These are phyloP conservation scores for Ophiostoma sp. DNA, from an alignment of 2,329 filamentous ascomycete genomes.

Conservation along the genomic window DNA sequence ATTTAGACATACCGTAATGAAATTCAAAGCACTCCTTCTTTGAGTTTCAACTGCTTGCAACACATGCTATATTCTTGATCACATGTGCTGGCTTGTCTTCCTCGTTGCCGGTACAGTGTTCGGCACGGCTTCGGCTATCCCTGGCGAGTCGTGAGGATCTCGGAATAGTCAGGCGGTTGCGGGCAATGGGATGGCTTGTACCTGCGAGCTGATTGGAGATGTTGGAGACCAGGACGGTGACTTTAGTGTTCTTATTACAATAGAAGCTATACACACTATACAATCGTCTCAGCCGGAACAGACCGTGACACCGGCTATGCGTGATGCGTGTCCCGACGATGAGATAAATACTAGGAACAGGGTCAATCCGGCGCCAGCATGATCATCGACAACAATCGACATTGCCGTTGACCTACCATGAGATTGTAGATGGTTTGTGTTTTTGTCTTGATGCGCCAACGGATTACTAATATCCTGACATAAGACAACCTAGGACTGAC, in stretches of 20 bases:
- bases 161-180: background rate
- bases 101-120: background rate
- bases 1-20: no score
- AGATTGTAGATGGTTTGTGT: no score
- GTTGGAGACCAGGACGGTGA: background rate
- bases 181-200: background rate
- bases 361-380: no score
- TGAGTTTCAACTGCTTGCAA: no score
- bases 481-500: background rate
- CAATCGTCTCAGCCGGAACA: background rate
- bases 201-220: background rate
- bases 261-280: background rate
- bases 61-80: no score
- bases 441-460: no score
- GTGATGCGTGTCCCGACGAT: background rate
- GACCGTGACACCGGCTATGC: background rate
- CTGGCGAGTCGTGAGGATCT: conserved; percentile 3
- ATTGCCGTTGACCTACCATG: no score
- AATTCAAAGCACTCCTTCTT: no score
- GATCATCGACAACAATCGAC: no score
- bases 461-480: background rate
- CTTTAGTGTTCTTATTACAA: background rate
- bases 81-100: background rate
- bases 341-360: no score
- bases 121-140: conserved; percentile 5